Percentiles rank a stretch among this genome's conserved stretches.
phyloP scores from a whole-genome alignment of 2,329 filamentous ascomycete species.

The Tolypocladium ophioglossoides region DNA sequence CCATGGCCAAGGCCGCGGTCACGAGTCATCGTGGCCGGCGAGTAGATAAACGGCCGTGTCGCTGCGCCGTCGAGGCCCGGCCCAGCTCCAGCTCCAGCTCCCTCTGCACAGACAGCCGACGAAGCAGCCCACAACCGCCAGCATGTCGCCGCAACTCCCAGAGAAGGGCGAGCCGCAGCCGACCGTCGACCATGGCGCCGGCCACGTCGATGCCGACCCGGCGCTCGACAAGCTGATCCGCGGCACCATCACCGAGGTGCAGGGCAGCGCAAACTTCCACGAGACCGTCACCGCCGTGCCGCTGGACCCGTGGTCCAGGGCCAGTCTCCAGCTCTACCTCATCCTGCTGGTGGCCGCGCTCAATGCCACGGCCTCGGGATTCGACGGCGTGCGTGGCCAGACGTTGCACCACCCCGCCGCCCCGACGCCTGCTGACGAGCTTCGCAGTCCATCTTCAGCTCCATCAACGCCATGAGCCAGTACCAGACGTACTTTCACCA shows the following conservation, averaged over 20 bases:
- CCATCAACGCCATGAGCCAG: slow-evolving; percentile 20
- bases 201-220: slow-evolving; percentile 7
- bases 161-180: neutral
- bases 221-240: slow-evolving; percentile 8
- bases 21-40: neutral
- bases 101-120: neutral
- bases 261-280: slow-evolving; percentile 16
- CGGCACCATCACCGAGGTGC: slow-evolving; percentile 14
- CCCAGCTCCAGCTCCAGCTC: neutral
- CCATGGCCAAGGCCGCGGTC: too few species aligned
- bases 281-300: slow-evolving; percentile 17
- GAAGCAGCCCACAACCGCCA: neutral
- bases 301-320: slow-evolving; percentile 20
- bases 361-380: slow-evolving; percentile 26
- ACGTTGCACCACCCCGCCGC: too few species aligned
- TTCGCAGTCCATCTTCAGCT: slow-evolving; percentile 18
- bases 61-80: neutral
- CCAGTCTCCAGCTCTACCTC: slow-evolving; percentile 23
- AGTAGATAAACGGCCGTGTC: neutral
- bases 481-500: slow-evolving; percentile 17
- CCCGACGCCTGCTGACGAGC: too few species aligned
- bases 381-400: slow-evolving; percentile 22
- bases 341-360: slow-evolving; percentile 25
- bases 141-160: neutral
- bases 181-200: slow-evolving; percentile 4